Evolutionary conservation across 2,329 filamentous ascomycete genomes (phyloP).

Genomic region (Colletotrichum destructivum): DNA sequence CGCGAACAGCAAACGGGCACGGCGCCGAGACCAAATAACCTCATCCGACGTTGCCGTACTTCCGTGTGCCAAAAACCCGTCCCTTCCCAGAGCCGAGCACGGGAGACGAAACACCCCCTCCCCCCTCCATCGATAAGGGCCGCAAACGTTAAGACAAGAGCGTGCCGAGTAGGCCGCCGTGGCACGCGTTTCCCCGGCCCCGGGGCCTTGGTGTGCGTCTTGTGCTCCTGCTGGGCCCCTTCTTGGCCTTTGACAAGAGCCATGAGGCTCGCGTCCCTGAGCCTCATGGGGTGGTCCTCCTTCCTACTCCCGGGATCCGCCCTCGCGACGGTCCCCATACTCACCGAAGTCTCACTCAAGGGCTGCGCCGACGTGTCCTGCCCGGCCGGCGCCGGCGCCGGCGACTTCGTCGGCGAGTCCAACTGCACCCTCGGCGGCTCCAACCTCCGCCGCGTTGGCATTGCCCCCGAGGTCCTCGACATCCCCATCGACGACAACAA

Average conservation of each 20-base stretch:
- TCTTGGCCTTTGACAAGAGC: neutral
- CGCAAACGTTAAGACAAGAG: too few species aligned
- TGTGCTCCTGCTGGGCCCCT: neutral
- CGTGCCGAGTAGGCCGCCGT: constrained; percentile 1
- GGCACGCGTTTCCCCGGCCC: neutral
- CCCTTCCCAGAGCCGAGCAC: neutral
- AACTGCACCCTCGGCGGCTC: constrained; percentile 41
- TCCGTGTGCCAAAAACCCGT: constrained; percentile 5
- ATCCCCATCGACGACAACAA: constrained; percentile 39
- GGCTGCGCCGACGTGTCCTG: constrained; percentile 38
- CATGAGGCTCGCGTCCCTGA: constrained; percentile 30
- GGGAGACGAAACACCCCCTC: neutral
- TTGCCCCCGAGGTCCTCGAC: constrained; percentile 40
- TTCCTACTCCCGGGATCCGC: constrained; percentile 39
- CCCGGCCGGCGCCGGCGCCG: constrained; percentile 28
- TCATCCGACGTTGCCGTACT: constrained; percentile 22
- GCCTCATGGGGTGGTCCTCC: constrained; percentile 33
- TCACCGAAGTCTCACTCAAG: constrained; percentile 36
- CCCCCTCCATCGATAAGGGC: neutral
- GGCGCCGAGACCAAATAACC: constrained; percentile 19
- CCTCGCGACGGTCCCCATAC: constrained; percentile 40
- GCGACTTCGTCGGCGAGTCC: constrained; percentile 38
- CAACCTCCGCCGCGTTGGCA: constrained; percentile 40
- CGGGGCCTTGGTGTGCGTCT: neutral
- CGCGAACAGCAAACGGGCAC: constrained; percentile 15